Evolutionary conservation across 345 rosid genomes (phyloP), one percentile per base, ranked within the genome.

Genomic region (Lagerstroemia speciosa): DNA sequence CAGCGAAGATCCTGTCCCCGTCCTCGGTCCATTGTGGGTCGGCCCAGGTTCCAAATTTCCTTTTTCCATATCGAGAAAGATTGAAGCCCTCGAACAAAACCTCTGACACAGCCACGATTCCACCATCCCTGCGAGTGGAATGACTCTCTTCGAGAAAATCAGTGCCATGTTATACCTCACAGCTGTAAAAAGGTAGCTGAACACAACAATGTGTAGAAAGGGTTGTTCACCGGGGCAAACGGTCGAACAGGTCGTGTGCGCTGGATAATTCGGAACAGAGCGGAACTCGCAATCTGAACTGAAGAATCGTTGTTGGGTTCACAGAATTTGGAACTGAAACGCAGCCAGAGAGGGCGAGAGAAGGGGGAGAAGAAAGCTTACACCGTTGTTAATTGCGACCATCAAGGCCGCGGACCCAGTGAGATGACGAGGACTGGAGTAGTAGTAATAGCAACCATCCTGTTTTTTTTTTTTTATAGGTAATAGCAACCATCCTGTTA

Each of bases 191-290:
- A 26, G 48, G 38, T 34, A 37, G 27, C n/a, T 22, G 11, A 36
- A 29, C 14, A 7, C n/a, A 1, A 6, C 32, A 65, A 52, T 41
- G 55, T 33, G 1, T 27, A n/a, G 37, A 58, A 52, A 37, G 46
- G 30, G 32, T 72, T 76, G 9, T 33, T 48, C 76, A 48, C 10
- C 38, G 60, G 46, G 67, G 67, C 68, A 78, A 78, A 80, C 31
- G 32, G 77, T 73, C 86, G 62, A 82, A 78, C 75, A 66, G 43
- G 8, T 82, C 73, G 81, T 50, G 53, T 53, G 60, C 60, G 24
- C 8, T 12, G 29, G 1, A 22, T 53, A n/a, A 53, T 6, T 53
- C 30, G 60, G 30, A 7, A n/a, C 30, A n/a, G n/a, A n/a, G 14
- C 46, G 14, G 11, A 41, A 41, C 9, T 41, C n/a, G n/a, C n/a